Conservation (phyloP, 148 eudicot species). For the Rhododendron ovatum region DNA sequence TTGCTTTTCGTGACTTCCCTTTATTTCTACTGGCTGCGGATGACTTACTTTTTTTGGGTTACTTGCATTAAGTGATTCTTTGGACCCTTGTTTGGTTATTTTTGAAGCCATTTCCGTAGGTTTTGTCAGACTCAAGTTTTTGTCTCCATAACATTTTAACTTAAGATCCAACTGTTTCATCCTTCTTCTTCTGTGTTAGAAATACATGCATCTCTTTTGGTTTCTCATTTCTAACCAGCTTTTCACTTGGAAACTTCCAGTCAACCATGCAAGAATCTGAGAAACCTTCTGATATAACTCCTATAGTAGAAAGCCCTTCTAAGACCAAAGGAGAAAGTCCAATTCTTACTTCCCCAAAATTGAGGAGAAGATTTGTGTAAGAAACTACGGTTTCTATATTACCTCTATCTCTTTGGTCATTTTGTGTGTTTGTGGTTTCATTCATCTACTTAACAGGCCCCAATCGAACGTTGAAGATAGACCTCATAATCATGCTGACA, state of each 20-base stretch:
- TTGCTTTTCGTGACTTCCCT: neutral
- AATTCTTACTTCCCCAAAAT: conserved; percentile 38
- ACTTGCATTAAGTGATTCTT: neutral
- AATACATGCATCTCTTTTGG: neutral
- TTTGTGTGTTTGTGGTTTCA: neutral
- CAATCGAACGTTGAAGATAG: conserved; percentile 37
- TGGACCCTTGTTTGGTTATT: neutral
- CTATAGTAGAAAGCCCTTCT: conserved; percentile 34
- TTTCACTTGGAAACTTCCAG: conserved; percentile 20
- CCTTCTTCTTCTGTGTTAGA: neutral
- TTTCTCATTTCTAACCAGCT: neutral
- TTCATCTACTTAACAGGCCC: conserved; percentile 35
- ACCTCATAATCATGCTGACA: conserved; percentile 31
- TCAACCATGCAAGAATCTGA: conserved; percentile 15
- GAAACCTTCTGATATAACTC: conserved; percentile 34
- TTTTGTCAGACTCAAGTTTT: neutral
- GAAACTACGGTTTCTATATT: conserved; percentile 14
- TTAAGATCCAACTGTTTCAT: neutral
- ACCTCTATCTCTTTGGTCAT: neutral
- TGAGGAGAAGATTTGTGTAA: conserved; percentile 82
- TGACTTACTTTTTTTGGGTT: neutral
- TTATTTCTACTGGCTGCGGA: neutral
- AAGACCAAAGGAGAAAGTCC: conserved; percentile 39
- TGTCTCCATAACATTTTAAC: neutral
- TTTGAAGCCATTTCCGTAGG: neutral